Conservation (phyloP, 2,329 filamentous ascomycete genomes). For the Cyanodermella asteris region DNA sequence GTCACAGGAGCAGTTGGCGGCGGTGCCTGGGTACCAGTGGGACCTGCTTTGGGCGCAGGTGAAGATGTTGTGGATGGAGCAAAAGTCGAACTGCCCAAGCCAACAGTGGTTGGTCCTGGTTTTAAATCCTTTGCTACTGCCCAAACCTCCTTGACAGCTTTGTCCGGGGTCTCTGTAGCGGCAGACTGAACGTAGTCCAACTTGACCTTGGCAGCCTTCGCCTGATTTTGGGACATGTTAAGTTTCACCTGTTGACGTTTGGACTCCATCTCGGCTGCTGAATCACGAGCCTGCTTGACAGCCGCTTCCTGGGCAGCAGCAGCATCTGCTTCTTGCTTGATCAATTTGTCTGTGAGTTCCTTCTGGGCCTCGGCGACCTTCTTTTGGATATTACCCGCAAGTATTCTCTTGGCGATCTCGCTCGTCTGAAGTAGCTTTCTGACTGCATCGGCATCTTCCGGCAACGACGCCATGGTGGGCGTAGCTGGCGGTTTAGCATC, state of each 20-base stretch:
- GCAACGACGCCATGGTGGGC: conserved; percentile 9
- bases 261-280: conserved; percentile 40
- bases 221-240: conserved; percentile 56
- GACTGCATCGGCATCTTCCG: conserved; percentile 27
- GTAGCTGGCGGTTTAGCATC: conserved; percentile 15
- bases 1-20: conserved; percentile 3
- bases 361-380: conserved; percentile 14
- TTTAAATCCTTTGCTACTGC: conserved; percentile 50
- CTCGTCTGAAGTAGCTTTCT: conserved; percentile 29
- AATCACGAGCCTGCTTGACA: too few species aligned
- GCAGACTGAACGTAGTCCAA: conserved; percentile 60
- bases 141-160: conserved; percentile 72
- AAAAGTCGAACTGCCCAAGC: neutral
- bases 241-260: conserved; percentile 55
- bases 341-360: conserved; percentile 16
- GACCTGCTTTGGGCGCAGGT: conserved; percentile 1
- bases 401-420: conserved; percentile 24
- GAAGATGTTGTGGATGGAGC: neutral
- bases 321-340: conserved; percentile 11
- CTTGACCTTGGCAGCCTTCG: conserved; percentile 44
- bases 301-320: conserved; percentile 14
- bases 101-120: conserved; percentile 11
- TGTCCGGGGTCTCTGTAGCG: conserved; percentile 63
- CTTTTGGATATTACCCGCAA: conserved; percentile 35
- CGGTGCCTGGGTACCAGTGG: neutral